Evolutionary conservation across 2,329 filamentous ascomycete species (phyloP), one percentile per base, ranked within the genome.

Genomic region (Ophiostoma perfectum): DNA sequence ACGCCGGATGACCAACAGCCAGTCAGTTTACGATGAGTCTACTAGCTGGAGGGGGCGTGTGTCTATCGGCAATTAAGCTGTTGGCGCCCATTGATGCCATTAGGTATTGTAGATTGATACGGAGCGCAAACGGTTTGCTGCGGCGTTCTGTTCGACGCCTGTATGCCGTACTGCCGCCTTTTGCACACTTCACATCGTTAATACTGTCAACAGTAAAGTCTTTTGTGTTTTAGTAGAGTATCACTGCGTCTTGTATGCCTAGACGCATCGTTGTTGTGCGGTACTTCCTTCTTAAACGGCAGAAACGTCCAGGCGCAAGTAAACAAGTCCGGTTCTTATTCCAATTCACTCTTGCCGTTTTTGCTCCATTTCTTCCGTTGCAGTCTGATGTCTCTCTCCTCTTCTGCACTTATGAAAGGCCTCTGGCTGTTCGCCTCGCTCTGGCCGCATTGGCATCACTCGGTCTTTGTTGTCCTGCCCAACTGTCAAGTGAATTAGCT

Each of bases 1-100:
- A 16, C 36, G 41, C 52, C 52, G 42, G 66, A 67, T 67, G 66
- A 67, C 55, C 60, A 63, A 42, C 66, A 67, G 66, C 55, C 66
- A 67, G 55, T 45, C 42, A 44, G 36, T 58, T 6, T 42, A 36
- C 27, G 16, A 47, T 42, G 14, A 14, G 36, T 36, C 39, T 42
- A 18, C 27, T 27, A 27, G 27, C 27, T 27, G 27, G 27, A 27
- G 27, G 49, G 60, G 66, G 66, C 8, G 66, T 67, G 60, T 38
- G 16, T 12, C 60, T 64, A 67, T 67, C 66, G 27, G n/a, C n/a
- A 47, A 36, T 18, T 14, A 9, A 16, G 39, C 18, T 41, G 41
- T 42, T 63, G 60, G 14, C 27, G 4, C 52, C 27, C 12, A 39
- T 60, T 38, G 27, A 14, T 60, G 14, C 14, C 4, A 60, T 60